phyloP scores from a whole-genome alignment of 2,329 filamentous ascomycete species.

The Fusarium lateritium region DNA sequence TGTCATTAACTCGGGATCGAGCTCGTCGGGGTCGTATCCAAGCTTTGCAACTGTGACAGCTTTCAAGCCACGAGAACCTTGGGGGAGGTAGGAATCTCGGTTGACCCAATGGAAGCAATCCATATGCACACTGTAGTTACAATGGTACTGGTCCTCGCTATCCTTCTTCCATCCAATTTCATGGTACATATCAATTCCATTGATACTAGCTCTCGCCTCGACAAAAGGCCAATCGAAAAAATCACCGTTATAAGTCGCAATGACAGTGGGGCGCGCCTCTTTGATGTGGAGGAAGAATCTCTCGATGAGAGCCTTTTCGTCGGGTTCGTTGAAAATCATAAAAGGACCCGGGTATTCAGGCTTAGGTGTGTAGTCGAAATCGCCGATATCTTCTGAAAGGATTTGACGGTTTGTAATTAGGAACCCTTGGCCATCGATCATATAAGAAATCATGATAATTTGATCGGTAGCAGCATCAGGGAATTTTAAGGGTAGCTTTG shows the following conservation, averaged over 20 bases:
- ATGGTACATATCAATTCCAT: slow-evolving; percentile 99
- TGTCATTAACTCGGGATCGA: slow-evolving; percentile 98
- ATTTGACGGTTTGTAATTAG: slow-evolving; percentile 98
- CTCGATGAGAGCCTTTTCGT: slow-evolving; percentile 90
- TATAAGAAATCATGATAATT: slow-evolving; percentile 99
- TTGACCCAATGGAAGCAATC: slow-evolving; percentile 99
- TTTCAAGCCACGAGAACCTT: slow-evolving; percentile 96
- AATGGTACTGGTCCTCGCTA: slow-evolving; percentile 95
- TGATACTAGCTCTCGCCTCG: slow-evolving; percentile 90
- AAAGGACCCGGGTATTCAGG: slow-evolving; percentile 96
- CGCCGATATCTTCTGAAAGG: slow-evolving; percentile 95
- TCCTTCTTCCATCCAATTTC: slow-evolving; percentile 98
- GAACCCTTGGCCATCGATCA: slow-evolving; percentile 99
- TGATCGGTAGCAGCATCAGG: slow-evolving; percentile 95
- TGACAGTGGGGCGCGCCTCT: slow-evolving; percentile 93
- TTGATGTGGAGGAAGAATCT: slow-evolving; percentile 97
- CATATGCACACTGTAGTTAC: slow-evolving; percentile 97
- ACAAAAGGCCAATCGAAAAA: slow-evolving; percentile 99
- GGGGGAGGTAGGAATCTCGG: slow-evolving; percentile 96
- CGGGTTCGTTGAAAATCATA: slow-evolving; percentile 97
- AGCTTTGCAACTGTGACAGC: slow-evolving; percentile 98
- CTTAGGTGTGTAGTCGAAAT: slow-evolving; percentile 98
- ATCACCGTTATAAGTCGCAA: slow-evolving; percentile 99
- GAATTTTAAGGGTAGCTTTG: slow-evolving; percentile 95
- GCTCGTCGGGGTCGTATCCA: slow-evolving; percentile 97